These are phyloP conservation scores for Quercus lobata DNA, from an alignment of 331 rosid genomes.

Conservation along the genomic window DNA sequence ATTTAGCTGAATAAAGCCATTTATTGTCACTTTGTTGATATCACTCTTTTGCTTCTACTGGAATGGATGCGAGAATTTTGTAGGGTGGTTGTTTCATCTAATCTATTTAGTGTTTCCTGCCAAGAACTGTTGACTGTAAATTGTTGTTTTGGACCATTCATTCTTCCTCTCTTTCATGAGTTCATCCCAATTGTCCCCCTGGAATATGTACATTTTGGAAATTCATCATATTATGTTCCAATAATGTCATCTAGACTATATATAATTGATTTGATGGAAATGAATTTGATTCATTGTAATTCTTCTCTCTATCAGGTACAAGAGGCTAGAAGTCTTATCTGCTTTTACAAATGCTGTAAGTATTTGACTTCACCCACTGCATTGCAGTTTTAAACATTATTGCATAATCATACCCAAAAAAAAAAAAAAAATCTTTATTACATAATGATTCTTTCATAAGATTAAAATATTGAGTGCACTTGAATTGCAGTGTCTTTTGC, in stretches of 20 bases:
- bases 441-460: neutral
- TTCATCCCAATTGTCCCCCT: neutral
- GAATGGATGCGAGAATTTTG: no score
- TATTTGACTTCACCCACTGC: conserved; percentile 28
- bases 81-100: neutral
- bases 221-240: neutral
- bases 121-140: neutral
- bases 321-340: conserved; percentile 89
- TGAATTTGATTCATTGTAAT: neutral
- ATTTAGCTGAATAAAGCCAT: neutral
- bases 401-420: neutral
- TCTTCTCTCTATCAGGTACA: conserved; percentile 58
- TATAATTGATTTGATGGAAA: neutral
- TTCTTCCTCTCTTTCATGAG: neutral
- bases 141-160: neutral
- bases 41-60: neutral
- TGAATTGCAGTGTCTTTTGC: neutral
- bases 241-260: neutral
- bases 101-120: neutral
- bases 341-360: conserved; percentile 99
- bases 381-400: conserved; percentile 13
- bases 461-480: neutral
- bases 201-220: neutral
- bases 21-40: neutral
- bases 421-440: neutral